Percentiles rank a stretch among this genome's conserved stretches.
These are phyloP conservation scores for Podaxis rugospora DNA, from an alignment of 768 basidiomycete species.

Conservation along the genomic window DNA sequence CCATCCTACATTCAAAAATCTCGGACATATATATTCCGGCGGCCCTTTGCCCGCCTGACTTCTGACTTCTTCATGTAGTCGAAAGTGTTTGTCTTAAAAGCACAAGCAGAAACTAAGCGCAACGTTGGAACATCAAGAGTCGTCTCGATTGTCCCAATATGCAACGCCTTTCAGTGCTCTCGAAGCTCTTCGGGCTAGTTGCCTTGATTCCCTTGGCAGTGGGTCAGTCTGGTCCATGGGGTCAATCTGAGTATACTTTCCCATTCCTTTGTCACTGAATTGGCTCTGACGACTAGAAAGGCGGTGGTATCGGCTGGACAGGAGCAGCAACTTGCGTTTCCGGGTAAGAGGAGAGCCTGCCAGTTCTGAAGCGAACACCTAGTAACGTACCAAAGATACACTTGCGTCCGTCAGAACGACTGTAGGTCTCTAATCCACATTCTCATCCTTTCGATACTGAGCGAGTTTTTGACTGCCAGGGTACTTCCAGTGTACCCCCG, in stretches of 20 bases:
- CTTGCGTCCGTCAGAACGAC: slow-evolving; percentile 21
- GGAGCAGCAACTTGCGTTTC: slow-evolving; percentile 37
- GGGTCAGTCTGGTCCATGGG: slow-evolving; percentile 18
- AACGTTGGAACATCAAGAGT: neutral
- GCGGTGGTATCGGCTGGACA: slow-evolving; percentile 32
- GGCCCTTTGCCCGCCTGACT: neutral
- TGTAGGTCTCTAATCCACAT: slow-evolving; percentile 21
- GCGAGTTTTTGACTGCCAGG: slow-evolving; percentile 19
- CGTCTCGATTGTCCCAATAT: slow-evolving; percentile 2
- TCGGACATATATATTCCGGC: neutral
- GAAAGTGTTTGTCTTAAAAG: neutral
- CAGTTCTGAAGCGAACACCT: neutral
- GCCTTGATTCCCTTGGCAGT: slow-evolving; percentile 13
- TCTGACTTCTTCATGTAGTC: neutral
- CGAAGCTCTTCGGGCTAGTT: slow-evolving; percentile 9
- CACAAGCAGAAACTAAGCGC: neutral
- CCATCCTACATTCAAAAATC: neutral
- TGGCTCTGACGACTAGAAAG: slow-evolving; percentile 8
- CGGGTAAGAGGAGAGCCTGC: slow-evolving; percentile 22
- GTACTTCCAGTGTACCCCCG: slow-evolving; percentile 37
- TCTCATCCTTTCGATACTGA: neutral
- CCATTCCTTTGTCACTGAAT: neutral
- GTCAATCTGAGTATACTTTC: slow-evolving; percentile 18
- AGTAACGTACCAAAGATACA: neutral
- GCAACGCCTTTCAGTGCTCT: slow-evolving; percentile 12